A percentile compares a stretch with the other conserved stretches of the same genome.
Conservation (phyloP, 768 basidiomycete genomes). For the Boletus insuetus region DNA sequence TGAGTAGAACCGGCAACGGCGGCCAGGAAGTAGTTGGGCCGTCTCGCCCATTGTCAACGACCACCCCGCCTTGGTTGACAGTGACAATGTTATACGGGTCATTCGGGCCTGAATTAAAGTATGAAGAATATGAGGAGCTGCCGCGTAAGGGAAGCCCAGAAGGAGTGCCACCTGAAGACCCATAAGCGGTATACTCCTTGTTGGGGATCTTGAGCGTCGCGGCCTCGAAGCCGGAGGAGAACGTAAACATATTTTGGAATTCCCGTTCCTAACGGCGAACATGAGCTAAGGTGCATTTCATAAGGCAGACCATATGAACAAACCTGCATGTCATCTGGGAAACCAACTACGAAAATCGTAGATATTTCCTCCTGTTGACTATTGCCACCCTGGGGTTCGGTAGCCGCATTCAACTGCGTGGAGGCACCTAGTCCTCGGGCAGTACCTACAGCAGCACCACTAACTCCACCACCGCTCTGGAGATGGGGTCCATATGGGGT, state of each 20-base stretch:
- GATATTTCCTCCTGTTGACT: constrained; percentile 80
- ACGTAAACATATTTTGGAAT: constrained; percentile 99
- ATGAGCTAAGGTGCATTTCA: constrained; percentile 13
- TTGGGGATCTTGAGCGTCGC: constrained; percentile 97
- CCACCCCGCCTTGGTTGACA: constrained; percentile 77
- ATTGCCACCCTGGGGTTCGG: constrained; percentile 23
- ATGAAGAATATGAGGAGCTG: constrained; percentile 34
- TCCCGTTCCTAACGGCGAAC: constrained; percentile 77
- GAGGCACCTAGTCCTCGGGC: constrained; percentile 29
- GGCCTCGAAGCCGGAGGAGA: constrained; percentile 93
- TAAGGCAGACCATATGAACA: constrained; percentile 29
- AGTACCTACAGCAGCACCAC: constrained; percentile 16
- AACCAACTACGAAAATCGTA: constrained; percentile 97
- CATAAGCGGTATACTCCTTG: constrained; percentile 81
- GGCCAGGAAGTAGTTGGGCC: constrained; percentile 73
- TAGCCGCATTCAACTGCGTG: constrained; percentile 25
- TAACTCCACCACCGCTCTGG: constrained; percentile 38
- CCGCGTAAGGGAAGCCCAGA: constrained; percentile 36
- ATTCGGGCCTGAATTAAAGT: constrained; percentile 51
- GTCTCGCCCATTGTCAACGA: constrained; percentile 76
- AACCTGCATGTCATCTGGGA: constrained; percentile 98
- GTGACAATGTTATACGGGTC: constrained; percentile 85
- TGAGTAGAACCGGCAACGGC: constrained; percentile 31
- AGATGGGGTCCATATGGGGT: constrained; percentile 75
- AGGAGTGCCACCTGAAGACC: constrained; percentile 39